Evolutionary conservation across 2,329 filamentous ascomycete species (phyloP).

Genomic region (Microdochium trichocladiopsis): DNA sequence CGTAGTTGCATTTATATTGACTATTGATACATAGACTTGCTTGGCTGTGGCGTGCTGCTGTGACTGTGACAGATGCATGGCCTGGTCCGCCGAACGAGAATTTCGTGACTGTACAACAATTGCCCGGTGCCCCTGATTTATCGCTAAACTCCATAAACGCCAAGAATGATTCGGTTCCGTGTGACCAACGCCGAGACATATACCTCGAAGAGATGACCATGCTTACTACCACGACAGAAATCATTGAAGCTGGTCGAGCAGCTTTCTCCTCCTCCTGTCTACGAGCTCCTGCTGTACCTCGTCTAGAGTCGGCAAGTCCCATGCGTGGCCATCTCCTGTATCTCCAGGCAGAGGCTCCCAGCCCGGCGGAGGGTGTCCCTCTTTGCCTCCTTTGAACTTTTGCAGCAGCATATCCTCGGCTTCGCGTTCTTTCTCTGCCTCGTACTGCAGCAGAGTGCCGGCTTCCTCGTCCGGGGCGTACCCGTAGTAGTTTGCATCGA

Average conservation of each 20-base stretch:
- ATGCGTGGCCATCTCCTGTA: conserved; percentile 70
- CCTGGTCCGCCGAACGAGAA: too few species aligned
- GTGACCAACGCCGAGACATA: not conserved
- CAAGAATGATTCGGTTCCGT: not conserved
- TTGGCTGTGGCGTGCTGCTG: too few species aligned
- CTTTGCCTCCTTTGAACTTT: conserved; percentile 38
- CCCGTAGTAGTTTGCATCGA: conserved; percentile 93
- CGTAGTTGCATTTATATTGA: not conserved
- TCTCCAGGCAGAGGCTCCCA: conserved; percentile 90
- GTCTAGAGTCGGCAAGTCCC: conserved; percentile 78
- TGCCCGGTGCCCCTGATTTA: too few species aligned
- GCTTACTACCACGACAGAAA: not conserved
- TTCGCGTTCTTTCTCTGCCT: conserved; percentile 76
- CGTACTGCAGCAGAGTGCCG: conserved; percentile 70
- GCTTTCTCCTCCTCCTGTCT: conserved; percentile 72
- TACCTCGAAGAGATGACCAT: not conserved
- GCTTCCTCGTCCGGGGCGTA: conserved; percentile 93
- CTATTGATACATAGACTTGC: not conserved
- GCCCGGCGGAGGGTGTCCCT: conserved; percentile 51
- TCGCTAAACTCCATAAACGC: not conserved
- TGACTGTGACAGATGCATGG: too few species aligned
- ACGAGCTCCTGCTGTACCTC: conserved; percentile 94
- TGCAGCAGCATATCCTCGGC: conserved; percentile 63
- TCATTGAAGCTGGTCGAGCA: conserved; percentile 69
- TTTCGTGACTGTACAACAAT: not conserved